Conservation (phyloP, 2,329 filamentous ascomycete genomes). For the Zopfia rhizophila region DNA sequence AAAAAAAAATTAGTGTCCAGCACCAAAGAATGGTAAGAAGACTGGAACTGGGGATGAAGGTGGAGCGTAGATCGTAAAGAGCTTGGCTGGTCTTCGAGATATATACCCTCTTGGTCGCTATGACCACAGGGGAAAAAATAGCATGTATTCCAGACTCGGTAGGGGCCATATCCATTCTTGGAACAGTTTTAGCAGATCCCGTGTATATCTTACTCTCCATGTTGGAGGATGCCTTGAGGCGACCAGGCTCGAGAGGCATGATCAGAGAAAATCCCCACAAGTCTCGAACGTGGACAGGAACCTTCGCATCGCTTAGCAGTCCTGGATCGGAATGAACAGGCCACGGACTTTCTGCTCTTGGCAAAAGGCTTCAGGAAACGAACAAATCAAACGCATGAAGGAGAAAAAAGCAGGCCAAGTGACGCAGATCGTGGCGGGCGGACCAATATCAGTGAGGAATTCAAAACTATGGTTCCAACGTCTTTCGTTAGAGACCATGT, state of each 20-base stretch:
- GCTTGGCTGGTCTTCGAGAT: constrained; percentile 6
- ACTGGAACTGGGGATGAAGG: constrained; percentile 25
- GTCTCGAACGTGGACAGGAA: constrained; percentile 40
- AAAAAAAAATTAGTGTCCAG: constrained; percentile 42
- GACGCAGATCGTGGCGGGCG: constrained; percentile 30
- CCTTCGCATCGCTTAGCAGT: constrained; percentile 30
- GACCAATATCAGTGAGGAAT: constrained; percentile 29
- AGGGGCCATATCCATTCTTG: constrained; percentile 19
- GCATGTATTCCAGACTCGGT: constrained; percentile 21
- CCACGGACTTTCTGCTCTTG: constrained; percentile 29
- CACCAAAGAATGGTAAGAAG: constrained; percentile 35
- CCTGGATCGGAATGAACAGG: constrained; percentile 25
- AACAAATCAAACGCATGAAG: constrained; percentile 47
- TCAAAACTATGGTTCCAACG: constrained; percentile 41
- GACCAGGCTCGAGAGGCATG: constrained; percentile 30
- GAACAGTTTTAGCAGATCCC: constrained; percentile 36
- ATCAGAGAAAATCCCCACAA: constrained; percentile 31
- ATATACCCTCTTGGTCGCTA: constrained; percentile 16
- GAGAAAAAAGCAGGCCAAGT: constrained; percentile 25
- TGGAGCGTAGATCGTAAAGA: constrained; percentile 14
- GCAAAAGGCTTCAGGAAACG: constrained; percentile 30
- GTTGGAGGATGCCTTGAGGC: constrained; percentile 45
- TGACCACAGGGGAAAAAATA: constrained; percentile 21
- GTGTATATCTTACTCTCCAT: constrained; percentile 44
- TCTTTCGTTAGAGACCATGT: constrained; percentile 46